Percentiles rank a stretch among this genome's conserved stretches.
These are phyloP conservation scores for Melampsora americana DNA, from an alignment of 1,284 basidiomycete species.

Conservation along the genomic window DNA sequence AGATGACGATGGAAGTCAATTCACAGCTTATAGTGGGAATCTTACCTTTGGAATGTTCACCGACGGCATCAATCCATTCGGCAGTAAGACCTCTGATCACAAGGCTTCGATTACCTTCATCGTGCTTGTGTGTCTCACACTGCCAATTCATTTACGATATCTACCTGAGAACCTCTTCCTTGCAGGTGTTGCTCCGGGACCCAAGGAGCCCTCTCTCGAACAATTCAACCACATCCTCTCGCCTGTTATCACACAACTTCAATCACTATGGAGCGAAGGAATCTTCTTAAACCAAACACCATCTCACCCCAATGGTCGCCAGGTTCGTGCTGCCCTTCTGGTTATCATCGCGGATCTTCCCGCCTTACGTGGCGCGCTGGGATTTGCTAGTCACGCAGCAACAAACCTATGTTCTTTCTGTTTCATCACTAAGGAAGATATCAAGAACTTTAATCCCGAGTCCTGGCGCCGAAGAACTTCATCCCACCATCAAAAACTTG, in stretches of 20 bases:
- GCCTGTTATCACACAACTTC: background rate
- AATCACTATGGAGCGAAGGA: background rate
- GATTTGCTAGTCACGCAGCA: background rate
- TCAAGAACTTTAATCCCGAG: background rate
- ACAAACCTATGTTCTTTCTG: conserved; percentile 1
- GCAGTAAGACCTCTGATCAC: background rate
- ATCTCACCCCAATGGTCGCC: background rate
- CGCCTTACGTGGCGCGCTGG: background rate
- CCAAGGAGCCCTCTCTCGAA: conserved; percentile 53
- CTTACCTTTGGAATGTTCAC: background rate
- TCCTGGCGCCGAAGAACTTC: background rate
- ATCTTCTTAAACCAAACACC: background rate
- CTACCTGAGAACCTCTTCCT: conserved; percentile 44
- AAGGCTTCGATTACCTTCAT: background rate
- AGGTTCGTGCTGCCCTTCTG: background rate
- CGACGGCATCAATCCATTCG: conserved; percentile 4
- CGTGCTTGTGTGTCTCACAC: background rate
- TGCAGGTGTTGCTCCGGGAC: conserved; percentile 55
- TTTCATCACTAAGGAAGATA: background rate
- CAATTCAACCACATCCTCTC: conserved; percentile 31
- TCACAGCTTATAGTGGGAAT: background rate
- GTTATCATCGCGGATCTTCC: background rate
- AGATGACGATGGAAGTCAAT: background rate
- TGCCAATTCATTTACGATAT: conserved; percentile 45
- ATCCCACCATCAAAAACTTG: background rate